Base-by-base conservation (phyloP, 768 basidiomycete species). In the Paxillus rubicundulus region DNA sequence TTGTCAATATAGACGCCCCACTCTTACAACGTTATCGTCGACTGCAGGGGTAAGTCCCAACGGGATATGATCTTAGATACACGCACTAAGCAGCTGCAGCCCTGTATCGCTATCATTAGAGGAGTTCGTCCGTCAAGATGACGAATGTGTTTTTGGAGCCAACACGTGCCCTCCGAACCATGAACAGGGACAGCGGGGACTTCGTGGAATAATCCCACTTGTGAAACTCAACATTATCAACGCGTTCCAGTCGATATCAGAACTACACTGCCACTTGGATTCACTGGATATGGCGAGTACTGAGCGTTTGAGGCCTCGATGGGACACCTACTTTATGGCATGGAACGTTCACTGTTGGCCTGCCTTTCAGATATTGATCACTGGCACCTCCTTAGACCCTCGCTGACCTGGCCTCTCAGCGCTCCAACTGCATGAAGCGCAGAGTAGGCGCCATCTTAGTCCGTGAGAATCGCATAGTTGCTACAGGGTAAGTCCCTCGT, bases 291-390 rank as follows among this genome's bases (percentile, higher is more conserved):
- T 98, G 7, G 63, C 85, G 32, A 79, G 94, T 63, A 71, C 79
- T 2, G 85, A 89, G 60, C 82, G 91, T 50, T 70, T 97, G 27
- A 77, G 96, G 43, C 96, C 96, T 3, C 79, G 81, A 14, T 98
- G 96, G 96, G 96, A 98, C 66, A 83, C 86, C 0, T 98, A 98
- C 70, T 98, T 98, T 69, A 98, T 98, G 96, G 92, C 88, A 53
- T 53, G 78, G 50, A 21, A 41, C 40, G 32, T 45, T 53, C 43
- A 24, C 9, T 12, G 12, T 41, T 9, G 16, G 20, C 9, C 5
- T 17, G 41, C 4, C 50, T 17, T 1, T 17, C 38, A 17, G 43
- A 48, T 51, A 39, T 42, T 60, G 38, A 63, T 53, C 21, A 5
- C 9, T 9, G 30, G n/a, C 8, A 47, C 16, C 33, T 47, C 50